Percentiles rank a stretch among this genome's conserved stretches.
Conservation (phyloP, 345 rosid species). For the Carallia brachiata region DNA sequence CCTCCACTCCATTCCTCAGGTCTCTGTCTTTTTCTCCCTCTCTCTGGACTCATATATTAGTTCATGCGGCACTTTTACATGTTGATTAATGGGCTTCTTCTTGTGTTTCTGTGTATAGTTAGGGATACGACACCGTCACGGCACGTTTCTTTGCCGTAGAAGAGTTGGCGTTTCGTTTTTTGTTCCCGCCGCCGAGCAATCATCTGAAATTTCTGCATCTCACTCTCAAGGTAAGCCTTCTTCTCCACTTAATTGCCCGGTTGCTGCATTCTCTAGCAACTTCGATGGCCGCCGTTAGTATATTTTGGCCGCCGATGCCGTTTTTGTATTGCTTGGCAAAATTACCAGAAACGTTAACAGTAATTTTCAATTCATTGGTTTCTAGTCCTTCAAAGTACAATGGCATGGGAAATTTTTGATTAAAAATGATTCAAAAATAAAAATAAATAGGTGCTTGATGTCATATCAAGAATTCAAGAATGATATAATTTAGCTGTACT, state of each 20-base stretch:
- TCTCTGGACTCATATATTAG: background rate
- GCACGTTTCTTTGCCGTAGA: conserved; percentile 36
- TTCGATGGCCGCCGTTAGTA: background rate
- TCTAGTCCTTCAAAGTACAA: too few species aligned
- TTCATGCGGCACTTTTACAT: too few species aligned
- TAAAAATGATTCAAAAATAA: too few species aligned
- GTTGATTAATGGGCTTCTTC: background rate
- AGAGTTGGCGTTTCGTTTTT: conserved; percentile 52
- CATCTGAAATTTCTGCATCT: conserved; percentile 37
- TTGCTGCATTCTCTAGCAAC: background rate
- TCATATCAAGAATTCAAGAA: too few species aligned
- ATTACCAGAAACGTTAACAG: too few species aligned
- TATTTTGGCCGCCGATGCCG: too few species aligned
- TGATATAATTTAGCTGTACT: too few species aligned
- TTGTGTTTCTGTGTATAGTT: conserved; percentile 17
- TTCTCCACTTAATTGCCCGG: background rate
- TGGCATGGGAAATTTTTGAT: too few species aligned
- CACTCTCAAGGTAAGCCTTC: conserved; percentile 44
- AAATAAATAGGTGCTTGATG: too few species aligned
- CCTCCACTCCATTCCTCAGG: conserved; percentile 59
- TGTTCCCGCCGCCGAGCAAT: conserved; percentile 54
- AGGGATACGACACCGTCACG: conserved; percentile 39
- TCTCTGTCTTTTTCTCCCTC: conserved; percentile 6
- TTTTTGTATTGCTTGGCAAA: too few species aligned
- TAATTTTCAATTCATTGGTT: too few species aligned